A percentile compares a stretch with the other conserved stretches of the same genome.
These are phyloP conservation scores for Jacaranda copaia DNA, from an alignment of 257 asterid genomes.

Conservation along the genomic window DNA sequence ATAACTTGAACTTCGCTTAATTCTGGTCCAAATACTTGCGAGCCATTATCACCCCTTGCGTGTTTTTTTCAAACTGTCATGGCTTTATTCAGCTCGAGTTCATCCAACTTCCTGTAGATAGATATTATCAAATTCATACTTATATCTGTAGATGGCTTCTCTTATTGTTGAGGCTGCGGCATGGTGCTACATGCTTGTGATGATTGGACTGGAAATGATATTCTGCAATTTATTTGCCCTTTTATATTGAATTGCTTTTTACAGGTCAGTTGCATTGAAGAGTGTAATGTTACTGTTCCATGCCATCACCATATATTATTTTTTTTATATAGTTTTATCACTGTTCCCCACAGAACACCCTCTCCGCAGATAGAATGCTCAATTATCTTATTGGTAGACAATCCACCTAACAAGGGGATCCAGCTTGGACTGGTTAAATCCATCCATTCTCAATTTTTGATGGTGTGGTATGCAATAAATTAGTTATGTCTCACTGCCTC, in stretches of 20 bases:
- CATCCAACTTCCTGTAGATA: too few species aligned
- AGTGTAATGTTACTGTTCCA: too few species aligned
- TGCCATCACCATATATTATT: too few species aligned
- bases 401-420: not conserved
- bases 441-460: too few species aligned
- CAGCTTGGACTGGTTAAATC: not conserved
- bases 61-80: not conserved
- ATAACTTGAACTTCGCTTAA: too few species aligned
- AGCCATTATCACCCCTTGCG: too few species aligned
- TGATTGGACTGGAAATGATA: conserved; percentile 66
- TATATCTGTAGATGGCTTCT: conserved; percentile 56
- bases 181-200: conserved; percentile 82
- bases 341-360: not conserved
- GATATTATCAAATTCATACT: too few species aligned
- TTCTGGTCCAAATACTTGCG: too few species aligned
- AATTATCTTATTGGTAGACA: not conserved
- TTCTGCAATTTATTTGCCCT: not conserved
- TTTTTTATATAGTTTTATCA: too few species aligned
- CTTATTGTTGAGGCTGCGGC: conserved; percentile 73
- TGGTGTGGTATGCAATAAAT: too few species aligned
- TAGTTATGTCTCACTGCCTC: too few species aligned
- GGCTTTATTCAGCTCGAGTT: too few species aligned
- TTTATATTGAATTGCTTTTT: not conserved
- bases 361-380: not conserved
- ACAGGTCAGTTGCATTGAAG: not conserved